A percentile compares a stretch with the other conserved stretches of the same genome.
These are phyloP conservation scores for Withania somnifera DNA, from an alignment of 305 asterid genomes.

Conservation along the genomic window DNA sequence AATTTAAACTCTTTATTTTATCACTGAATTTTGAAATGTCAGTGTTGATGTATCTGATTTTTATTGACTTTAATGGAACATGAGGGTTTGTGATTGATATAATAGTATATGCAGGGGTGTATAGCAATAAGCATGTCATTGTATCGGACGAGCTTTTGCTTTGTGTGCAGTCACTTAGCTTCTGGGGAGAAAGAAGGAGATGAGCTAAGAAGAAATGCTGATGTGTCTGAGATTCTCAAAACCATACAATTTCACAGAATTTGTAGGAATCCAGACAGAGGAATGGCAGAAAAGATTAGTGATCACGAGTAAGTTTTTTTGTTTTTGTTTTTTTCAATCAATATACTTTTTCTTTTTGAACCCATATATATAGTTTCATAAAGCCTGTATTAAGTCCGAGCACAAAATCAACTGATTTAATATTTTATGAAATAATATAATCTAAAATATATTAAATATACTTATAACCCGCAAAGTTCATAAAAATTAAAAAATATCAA, in stretches of 20 bases:
- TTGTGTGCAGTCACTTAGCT: constrained; percentile 85
- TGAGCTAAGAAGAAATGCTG: constrained; percentile 61
- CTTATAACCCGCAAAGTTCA: too few species aligned
- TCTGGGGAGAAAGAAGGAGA: constrained; percentile 95
- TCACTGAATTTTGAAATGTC: background rate
- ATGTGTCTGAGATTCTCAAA: constrained; percentile 65
- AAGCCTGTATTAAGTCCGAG: too few species aligned
- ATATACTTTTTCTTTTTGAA: too few species aligned
- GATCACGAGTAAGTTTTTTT: constrained; percentile 61
- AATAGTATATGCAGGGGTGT: constrained; percentile 43
- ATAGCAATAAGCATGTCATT: constrained; percentile 81
- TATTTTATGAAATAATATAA: too few species aligned
- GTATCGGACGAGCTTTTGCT: constrained; percentile 79
- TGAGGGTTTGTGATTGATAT: background rate
- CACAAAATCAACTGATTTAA: too few species aligned
- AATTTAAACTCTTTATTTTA: too few species aligned
- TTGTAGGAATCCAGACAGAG: constrained; percentile 41
- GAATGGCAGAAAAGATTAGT: constrained; percentile 40
- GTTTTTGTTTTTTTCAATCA: background rate
- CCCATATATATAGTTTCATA: too few species aligned
- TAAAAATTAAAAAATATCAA: too few species aligned
- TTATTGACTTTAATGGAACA: background rate
- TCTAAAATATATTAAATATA: too few species aligned
- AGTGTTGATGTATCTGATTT: background rate
- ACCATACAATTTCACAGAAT: constrained; percentile 40